Conservation (phyloP, 306 rosid species). For the Dalbergia cultrata region DNA sequence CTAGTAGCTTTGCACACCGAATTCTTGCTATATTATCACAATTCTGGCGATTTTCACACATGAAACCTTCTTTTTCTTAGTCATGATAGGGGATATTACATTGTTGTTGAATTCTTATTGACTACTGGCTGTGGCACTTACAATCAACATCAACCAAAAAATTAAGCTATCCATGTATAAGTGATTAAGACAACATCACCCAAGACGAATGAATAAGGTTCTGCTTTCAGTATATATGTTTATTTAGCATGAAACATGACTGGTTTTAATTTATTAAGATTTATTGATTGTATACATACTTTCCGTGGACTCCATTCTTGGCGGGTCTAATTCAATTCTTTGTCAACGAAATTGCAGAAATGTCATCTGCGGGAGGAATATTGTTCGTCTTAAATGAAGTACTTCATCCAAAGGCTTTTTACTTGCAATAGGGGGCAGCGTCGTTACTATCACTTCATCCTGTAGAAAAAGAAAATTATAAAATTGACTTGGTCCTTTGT, state of each 20-base stretch:
- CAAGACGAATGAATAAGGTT: no score
- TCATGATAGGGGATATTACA: no score
- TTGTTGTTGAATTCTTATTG: no score
- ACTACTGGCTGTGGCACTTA: no score
- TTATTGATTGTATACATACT: background rate
- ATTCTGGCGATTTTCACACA: background rate
- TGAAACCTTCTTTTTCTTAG: no score
- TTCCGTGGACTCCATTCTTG: background rate
- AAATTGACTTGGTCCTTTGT: constrained; percentile 14
- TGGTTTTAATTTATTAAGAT: background rate
- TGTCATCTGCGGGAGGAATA: constrained; percentile 62
- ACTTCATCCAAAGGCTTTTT: constrained; percentile 6
- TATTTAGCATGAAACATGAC: background rate
- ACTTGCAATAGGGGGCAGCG: constrained; percentile 9
- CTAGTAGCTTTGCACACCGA: background rate
- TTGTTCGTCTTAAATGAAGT: constrained; percentile 58
- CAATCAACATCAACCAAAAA: no score
- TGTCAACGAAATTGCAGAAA: constrained; percentile 60
- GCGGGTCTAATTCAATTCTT: background rate
- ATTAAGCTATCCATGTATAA: no score
- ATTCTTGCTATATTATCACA: constrained; percentile 3
- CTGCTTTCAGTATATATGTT: background rate
- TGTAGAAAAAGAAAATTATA: constrained; percentile 5
- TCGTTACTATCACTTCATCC: background rate
- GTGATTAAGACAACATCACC: no score